Percentiles rank a stretch among this genome's conserved stretches.
phyloP scores from a whole-genome alignment of 164 flowering plant genomes.

The Platanus orientalis region DNA sequence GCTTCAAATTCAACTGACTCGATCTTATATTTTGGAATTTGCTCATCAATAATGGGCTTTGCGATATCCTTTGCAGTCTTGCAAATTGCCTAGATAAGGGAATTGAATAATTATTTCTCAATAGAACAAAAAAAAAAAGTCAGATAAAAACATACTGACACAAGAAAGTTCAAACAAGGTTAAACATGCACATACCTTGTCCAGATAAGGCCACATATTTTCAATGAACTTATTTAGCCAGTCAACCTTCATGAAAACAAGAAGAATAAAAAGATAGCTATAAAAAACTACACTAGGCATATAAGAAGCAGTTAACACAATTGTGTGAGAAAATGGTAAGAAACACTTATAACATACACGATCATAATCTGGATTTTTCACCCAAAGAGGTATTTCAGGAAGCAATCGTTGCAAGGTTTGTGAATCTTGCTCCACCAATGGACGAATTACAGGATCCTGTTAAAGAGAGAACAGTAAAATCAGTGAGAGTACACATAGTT shows the following conservation, averaged over 20 bases:
- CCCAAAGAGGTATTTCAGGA: slow-evolving; percentile 94
- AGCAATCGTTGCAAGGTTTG: slow-evolving; percentile 54
- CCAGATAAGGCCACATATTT: slow-evolving; percentile 92
- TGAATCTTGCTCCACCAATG: slow-evolving; percentile 79
- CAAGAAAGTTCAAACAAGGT: background rate
- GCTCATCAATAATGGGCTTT: slow-evolving; percentile 94
- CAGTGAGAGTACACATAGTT: background rate
- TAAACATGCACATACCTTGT: slow-evolving; percentile 52
- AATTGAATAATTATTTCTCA: slow-evolving; percentile 4
- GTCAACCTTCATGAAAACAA: slow-evolving; percentile 56
- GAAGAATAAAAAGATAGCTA: background rate
- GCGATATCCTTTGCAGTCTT: slow-evolving; percentile 72
- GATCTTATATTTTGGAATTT: slow-evolving; percentile 86
- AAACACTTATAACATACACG: slow-evolving; percentile 55
- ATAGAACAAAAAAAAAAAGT: background rate
- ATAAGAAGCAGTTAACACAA: background rate
- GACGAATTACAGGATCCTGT: slow-evolving; percentile 75
- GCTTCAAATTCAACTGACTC: slow-evolving; percentile 86
- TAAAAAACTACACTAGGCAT: slow-evolving; percentile 2
- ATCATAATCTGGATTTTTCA: slow-evolving; percentile 92
- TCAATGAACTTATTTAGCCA: slow-evolving; percentile 88
- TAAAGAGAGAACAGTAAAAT: background rate
- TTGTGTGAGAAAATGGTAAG: background rate
- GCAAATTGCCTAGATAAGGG: slow-evolving; percentile 71
- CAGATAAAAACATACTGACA: background rate